Evolutionary conservation across 176 grass and related monocot species (phyloP), one percentile per base, ranked within the genome.

Genomic region (Paspalum notatum): DNA sequence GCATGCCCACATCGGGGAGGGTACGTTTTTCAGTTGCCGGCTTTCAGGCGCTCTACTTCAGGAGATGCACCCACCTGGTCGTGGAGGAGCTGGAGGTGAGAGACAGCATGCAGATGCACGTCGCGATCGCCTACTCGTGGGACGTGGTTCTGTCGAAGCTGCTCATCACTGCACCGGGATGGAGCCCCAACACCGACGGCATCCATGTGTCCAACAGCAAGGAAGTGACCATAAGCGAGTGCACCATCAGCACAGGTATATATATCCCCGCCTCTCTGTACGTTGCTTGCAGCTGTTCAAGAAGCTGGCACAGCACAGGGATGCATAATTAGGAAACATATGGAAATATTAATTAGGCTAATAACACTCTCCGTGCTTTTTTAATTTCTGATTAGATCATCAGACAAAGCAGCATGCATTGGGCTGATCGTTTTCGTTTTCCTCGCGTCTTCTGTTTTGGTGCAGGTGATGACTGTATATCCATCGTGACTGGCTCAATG

Each of bases 381-480:
- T 5, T 54, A n/a, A n/a, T 70, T n/a, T 73, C 25, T 68, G 71
- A 81, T 78, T 45, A 0, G 47, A 24, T 32, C 3, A 32, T 32
- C 32, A 32, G 32, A 32, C 32, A n/a, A 15, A 69, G n/a, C n/a
- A 41, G 18, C 2, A 7, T 47, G 10, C 2, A 10, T 24, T 22
- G 39, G 5, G 18, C 32, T 58, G 4, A 46, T 65, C 24, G 12
- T 38, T 39, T n/a, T 22, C 22, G 13, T 51, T 77, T 43, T 41
- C 18, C 9, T 48, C 41, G 5, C 47, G n/a, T n/a, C 6, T 83
- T 55, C 14, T 43, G 60, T 20, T 1, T 6, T 68, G 1, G 18
- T 66, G 21, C 79, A 97, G 94, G 91, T 17, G 94, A 97, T 80
- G 91, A 97, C 61, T 97, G 94, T 83, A 85, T 97, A 85, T 88